Percentiles rank a stretch among this genome's conserved stretches.
Evolutionary conservation across 345 rosid genomes (phyloP).

Genomic region (Linum lewisii): DNA sequence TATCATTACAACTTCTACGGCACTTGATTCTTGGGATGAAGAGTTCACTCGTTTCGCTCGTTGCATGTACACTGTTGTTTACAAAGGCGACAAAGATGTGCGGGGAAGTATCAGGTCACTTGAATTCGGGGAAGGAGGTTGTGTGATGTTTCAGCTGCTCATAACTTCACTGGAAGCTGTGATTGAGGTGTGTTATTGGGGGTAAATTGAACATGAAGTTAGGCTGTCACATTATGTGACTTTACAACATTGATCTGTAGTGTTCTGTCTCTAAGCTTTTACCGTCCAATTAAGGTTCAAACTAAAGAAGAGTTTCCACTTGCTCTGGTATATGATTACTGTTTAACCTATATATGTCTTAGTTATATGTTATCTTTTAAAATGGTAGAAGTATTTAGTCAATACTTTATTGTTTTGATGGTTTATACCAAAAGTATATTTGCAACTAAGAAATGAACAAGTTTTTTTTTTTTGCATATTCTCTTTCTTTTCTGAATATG

Average conservation of each 20-base stretch:
- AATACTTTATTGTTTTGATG: too few species aligned
- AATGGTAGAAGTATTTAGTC: too few species aligned
- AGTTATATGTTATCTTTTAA: too few species aligned
- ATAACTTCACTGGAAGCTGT: conserved; percentile 36
- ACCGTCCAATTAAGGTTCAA: neutral
- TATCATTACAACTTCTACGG: conserved; percentile 30
- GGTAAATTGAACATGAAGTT: conserved; percentile 1
- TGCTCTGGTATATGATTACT: too few species aligned
- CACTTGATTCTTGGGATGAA: conserved; percentile 37
- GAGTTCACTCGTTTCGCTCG: conserved; percentile 32
- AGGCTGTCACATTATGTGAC: neutral
- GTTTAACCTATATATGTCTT: too few species aligned
- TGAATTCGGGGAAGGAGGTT: conserved; percentile 36
- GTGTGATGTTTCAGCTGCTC: conserved; percentile 39
- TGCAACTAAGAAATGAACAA: too few species aligned
- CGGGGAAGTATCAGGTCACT: conserved; percentile 31
- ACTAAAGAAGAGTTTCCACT: neutral
- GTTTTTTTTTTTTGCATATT: too few species aligned
- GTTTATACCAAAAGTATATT: too few species aligned
- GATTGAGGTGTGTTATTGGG: conserved; percentile 30
- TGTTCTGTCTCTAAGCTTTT: neutral
- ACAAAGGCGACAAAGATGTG: conserved; percentile 28
- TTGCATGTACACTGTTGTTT: conserved; percentile 34
- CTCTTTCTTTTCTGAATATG: neutral
- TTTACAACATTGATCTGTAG: neutral